Evolutionary conservation across 257 asterid genomes (phyloP), one percentile per base, ranked within the genome.

Genomic region (Ehretia macrophylla): DNA sequence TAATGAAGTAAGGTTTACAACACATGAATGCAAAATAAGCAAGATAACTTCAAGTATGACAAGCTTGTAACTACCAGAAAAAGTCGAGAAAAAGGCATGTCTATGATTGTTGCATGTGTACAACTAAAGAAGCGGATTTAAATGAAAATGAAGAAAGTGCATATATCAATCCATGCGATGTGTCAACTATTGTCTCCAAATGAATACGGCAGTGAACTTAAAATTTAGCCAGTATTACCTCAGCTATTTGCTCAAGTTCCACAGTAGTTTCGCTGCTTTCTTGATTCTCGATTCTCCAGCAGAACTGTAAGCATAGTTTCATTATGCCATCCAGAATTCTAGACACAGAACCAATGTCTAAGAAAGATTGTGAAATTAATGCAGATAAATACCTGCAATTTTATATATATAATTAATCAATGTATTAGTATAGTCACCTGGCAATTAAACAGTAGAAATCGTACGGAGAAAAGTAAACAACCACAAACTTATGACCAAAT

Each of bases 321-420:
- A 93, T 89, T 56, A 93, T 93, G 55, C 99, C 96, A 64, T 90
- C 95, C 76, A 93, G 87, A 69, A 93, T 93, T 67, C 99, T 91
- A 17, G 99, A 89, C 52, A 89, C 96, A 27, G 97, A 87, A 68
- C 97, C 99, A 37, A 93, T 93, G 70, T 93, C 99, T 88, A 93
- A 78, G 83, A 93, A 93, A 19, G 96, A 89, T 67, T 89, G 95
- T 47, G 97, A 93, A 71, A 90, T 78, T 62, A 93, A 75, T 16
- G 99, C 97, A 55, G 96, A 78, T 65, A 93, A 79, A 71, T 93
- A 93, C 80, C 99, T 93, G 87, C 66, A 75, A 23, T 18, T n/a
- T n/a, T 56, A 37, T 32, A 51, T 50, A 32, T 18, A 38, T 10
- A 32, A 42, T n/a, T 42, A 46, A 27, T 51, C 48, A 35, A 64